Evolutionary conservation across 2,329 filamentous ascomycete genomes (phyloP).

Genomic region (Tetracladium maxilliforme): DNA sequence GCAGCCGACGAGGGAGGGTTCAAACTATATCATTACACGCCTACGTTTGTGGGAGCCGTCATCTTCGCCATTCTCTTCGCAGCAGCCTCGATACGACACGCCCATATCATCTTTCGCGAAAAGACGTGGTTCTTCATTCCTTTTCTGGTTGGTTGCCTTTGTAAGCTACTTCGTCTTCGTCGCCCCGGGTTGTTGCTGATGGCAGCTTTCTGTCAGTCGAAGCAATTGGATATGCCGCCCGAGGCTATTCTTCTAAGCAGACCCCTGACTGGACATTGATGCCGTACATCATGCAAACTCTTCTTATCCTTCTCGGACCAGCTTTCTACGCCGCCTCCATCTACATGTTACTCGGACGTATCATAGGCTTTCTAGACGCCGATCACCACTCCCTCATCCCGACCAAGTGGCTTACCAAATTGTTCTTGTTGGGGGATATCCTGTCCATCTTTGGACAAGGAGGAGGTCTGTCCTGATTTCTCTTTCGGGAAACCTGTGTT

Average conservation of each 20-base stretch:
- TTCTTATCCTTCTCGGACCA: slow-evolving; percentile 22
- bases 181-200: slow-evolving; percentile 5
- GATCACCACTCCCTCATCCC: slow-evolving; percentile 18
- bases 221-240: slow-evolving; percentile 5
- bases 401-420: slow-evolving; percentile 17
- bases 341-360: slow-evolving; percentile 23
- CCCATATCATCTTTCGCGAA: slow-evolving; percentile 5
- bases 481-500: too few relatives aligned
- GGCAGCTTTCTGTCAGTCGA: slow-evolving; percentile 5
- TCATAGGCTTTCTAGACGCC: slow-evolving; percentile 18
- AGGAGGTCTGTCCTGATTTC: too few relatives aligned
- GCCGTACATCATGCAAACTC: slow-evolving; percentile 18
- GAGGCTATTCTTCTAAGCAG: slow-evolving; percentile 3
- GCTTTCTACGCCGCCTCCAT: slow-evolving; percentile 21
- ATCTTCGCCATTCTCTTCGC: slow-evolving; percentile 6
- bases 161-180: slow-evolving; percentile 8
- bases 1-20: too few relatives aligned
- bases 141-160: slow-evolving; percentile 13
- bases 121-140: slow-evolving; percentile 13
- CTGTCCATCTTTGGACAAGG: slow-evolving; percentile 18
- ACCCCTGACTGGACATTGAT: slow-evolving; percentile 3
- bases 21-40: too few relatives aligned
- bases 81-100: slow-evolving; percentile 4
- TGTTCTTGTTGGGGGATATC: slow-evolving; percentile 20
- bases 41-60: too few relatives aligned